phyloP scores from a whole-genome alignment of 306 rosid species.

The Potentilla sterilis region DNA sequence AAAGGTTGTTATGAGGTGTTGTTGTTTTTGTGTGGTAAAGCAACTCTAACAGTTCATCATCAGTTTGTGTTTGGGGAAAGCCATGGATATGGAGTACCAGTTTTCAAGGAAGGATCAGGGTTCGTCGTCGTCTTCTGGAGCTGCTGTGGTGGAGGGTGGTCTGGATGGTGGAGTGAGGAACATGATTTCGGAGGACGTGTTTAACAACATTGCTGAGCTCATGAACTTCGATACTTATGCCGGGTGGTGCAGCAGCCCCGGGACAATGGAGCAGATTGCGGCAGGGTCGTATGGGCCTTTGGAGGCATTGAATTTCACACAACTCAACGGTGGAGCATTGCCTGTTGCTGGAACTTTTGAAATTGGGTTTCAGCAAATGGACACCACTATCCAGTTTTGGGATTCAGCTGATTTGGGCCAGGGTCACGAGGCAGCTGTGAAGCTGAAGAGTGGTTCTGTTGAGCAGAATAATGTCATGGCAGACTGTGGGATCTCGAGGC shows the following conservation, averaged over 20 bases:
- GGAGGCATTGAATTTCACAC: slow-evolving; percentile 38
- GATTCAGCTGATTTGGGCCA: slow-evolving; percentile 31
- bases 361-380: slow-evolving; percentile 47
- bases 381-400: slow-evolving; percentile 35
- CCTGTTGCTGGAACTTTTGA: slow-evolving; percentile 34
- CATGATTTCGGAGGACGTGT: slow-evolving; percentile 44
- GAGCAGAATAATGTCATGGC: slow-evolving; percentile 28
- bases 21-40: slow-evolving; percentile 18
- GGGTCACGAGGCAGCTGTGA: slow-evolving; percentile 32
- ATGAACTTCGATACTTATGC: slow-evolving; percentile 60
- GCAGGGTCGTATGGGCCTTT: slow-evolving; percentile 29
- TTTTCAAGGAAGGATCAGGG: slow-evolving; percentile 36
- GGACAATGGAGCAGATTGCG: slow-evolving; percentile 46
- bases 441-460: slow-evolving; percentile 33
- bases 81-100: slow-evolving; percentile 50
- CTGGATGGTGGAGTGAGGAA: slow-evolving; percentile 42
- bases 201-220: slow-evolving; percentile 53
- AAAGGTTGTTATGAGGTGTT: slow-evolving; percentile 7
- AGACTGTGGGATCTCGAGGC: slow-evolving; percentile 33
- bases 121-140: slow-evolving; percentile 42
- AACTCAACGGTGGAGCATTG: slow-evolving; percentile 35
- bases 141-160: slow-evolving; percentile 45
- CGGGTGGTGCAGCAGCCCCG: slow-evolving; percentile 53
- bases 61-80: slow-evolving; percentile 10
- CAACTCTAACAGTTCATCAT: slow-evolving; percentile 10